Conservation (phyloP, 805 yeast species). For the Candida tammaniensis region DNA sequence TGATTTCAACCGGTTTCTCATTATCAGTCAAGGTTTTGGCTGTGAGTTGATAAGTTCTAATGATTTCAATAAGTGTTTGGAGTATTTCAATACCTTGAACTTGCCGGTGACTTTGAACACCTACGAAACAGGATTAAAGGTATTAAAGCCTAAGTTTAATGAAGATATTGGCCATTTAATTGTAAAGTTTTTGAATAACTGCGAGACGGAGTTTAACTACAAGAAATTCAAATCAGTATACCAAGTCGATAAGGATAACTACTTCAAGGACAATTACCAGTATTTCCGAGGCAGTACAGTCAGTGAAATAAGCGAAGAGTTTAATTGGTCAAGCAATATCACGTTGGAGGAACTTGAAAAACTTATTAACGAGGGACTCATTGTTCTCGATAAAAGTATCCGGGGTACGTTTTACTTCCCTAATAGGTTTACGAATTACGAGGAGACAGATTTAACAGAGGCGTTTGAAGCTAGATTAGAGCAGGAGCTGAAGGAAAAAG, state of each 20-base stretch:
- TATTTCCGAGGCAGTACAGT: slow-evolving; percentile 34
- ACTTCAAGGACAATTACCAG: slow-evolving; percentile 15
- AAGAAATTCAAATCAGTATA: slow-evolving; percentile 20
- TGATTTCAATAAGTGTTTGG: slow-evolving; percentile 64
- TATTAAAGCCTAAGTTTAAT: slow-evolving; percentile 24
- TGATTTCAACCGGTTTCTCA: slow-evolving; percentile 35
- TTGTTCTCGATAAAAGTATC: slow-evolving; percentile 67
- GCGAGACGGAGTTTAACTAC: slow-evolving; percentile 22
- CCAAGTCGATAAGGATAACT: slow-evolving; percentile 16
- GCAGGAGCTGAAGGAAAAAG: slow-evolving; percentile 2
- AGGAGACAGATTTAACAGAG: neutral
- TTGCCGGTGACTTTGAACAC: slow-evolving; percentile 50
- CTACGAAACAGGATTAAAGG: slow-evolving; percentile 35
- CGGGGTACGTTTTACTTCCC: slow-evolving; percentile 63
- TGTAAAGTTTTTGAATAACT: slow-evolving; percentile 19
- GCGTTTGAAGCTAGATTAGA: slow-evolving; percentile 8
- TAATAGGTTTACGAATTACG: slow-evolving; percentile 30
- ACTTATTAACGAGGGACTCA: slow-evolving; percentile 53
- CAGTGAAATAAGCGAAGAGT: slow-evolving; percentile 44
- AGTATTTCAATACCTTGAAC: slow-evolving; percentile 50
- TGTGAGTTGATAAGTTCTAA: slow-evolving; percentile 66
- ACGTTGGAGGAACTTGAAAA: slow-evolving; percentile 61
- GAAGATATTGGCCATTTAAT: slow-evolving; percentile 25
- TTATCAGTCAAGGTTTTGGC: slow-evolving; percentile 44
- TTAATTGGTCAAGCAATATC: slow-evolving; percentile 66